phyloP scores from a whole-genome alignment of 768 basidiomycete genomes.

The Termitomyces sp. region DNA sequence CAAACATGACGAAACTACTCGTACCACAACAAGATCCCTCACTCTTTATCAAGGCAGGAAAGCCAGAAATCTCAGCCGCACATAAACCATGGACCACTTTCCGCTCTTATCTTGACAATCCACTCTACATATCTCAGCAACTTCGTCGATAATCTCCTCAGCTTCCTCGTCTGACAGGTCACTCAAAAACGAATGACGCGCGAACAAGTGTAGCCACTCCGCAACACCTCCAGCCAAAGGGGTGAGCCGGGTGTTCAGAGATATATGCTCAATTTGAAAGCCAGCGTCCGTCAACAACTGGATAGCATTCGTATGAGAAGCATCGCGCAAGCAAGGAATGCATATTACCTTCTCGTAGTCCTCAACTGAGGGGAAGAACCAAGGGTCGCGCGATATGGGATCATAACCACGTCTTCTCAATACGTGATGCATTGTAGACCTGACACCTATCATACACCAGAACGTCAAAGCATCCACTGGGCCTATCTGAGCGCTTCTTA shows the following conservation, averaged over 20 bases:
- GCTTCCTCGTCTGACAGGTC: slow-evolving; percentile 52
- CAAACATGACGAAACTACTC: too few species aligned
- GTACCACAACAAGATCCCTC: too few species aligned
- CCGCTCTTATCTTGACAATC: slow-evolving; percentile 59
- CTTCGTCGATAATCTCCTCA: slow-evolving; percentile 56
- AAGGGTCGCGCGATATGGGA: slow-evolving; percentile 65
- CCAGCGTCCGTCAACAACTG: slow-evolving; percentile 55
- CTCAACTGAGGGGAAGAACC: slow-evolving; percentile 77
- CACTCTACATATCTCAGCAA: slow-evolving; percentile 48
- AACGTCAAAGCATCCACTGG: background rate
- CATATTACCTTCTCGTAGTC: slow-evolving; percentile 56
- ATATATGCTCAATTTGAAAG: slow-evolving; percentile 54
- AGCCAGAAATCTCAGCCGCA: slow-evolving; percentile 63
- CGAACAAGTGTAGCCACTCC: slow-evolving; percentile 72
- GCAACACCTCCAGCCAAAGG: slow-evolving; percentile 47
- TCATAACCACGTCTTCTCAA: slow-evolving; percentile 52
- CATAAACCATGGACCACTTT: slow-evolving; percentile 72
- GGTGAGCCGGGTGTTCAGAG: slow-evolving; percentile 53
- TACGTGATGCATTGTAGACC: slow-evolving; percentile 53
- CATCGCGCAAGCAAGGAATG: background rate
- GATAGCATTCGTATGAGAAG: background rate
- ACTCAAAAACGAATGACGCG: slow-evolving; percentile 54
- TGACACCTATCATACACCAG: slow-evolving; percentile 44
- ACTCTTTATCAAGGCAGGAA: slow-evolving; percentile 25
- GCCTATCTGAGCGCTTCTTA: slow-evolving; percentile 19